Evolutionary conservation across 2,329 filamentous ascomycete species (phyloP).

Genomic region (Xylaria sp.): DNA sequence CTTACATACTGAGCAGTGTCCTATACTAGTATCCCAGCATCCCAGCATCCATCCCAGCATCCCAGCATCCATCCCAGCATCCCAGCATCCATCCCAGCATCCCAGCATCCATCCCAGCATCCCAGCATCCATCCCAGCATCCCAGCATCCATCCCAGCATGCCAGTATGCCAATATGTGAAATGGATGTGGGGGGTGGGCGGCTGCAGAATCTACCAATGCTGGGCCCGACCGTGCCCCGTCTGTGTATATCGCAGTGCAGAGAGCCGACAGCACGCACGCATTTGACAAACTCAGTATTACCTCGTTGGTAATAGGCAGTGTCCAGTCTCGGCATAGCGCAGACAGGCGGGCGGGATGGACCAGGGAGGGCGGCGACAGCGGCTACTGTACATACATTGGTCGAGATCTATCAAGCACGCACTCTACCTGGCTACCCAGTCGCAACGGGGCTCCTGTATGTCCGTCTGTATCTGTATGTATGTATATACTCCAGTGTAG

Average conservation of each 20-base stretch:
- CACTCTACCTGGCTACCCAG: not conserved
- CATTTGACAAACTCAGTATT: conserved; percentile 19
- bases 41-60: too few relatives aligned
- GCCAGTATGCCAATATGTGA: not conserved
- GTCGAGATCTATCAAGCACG: conserved; percentile 7
- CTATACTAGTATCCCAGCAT: too few relatives aligned
- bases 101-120: not conserved
- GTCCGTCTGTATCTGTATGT: too few relatives aligned
- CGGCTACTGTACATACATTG: conserved; percentile 30
- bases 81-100: too few relatives aligned
- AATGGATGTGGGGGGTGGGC: conserved; percentile 28
- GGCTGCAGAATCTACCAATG: conserved; percentile 27
- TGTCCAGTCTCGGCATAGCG: conserved; percentile 15
- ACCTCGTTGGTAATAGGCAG: conserved; percentile 12
- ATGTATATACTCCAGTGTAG: conserved; percentile 8
- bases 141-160: too few relatives aligned
- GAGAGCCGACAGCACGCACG: conserved; percentile 21
- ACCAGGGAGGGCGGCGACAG: conserved; percentile 26
- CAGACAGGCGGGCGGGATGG: conserved; percentile 6
- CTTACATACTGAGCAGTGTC: too few relatives aligned
- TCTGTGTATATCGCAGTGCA: conserved; percentile 9
- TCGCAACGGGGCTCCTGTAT: not conserved
- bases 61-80: not conserved
- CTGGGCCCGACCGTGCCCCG: conserved; percentile 4
- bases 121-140: too few relatives aligned